Evolutionary conservation across 768 basidiomycete species (phyloP).

Genomic region (Termitomyces sp.): DNA sequence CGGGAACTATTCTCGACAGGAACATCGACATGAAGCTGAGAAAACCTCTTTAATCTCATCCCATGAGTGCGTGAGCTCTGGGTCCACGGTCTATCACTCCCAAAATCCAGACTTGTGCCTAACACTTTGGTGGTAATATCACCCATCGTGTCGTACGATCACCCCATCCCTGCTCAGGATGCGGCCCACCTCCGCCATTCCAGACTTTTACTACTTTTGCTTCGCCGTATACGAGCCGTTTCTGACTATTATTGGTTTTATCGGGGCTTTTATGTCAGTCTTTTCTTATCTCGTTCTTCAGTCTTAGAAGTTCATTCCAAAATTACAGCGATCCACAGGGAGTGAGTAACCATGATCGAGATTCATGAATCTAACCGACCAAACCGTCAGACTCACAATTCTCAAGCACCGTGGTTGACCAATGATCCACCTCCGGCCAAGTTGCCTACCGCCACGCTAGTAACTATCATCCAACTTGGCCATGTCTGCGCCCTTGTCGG

Average conservation of each 20-base stretch:
- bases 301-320: conserved; percentile 4
- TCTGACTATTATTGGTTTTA: conserved; percentile 58
- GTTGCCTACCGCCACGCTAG: conserved; percentile 59
- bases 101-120: background rate
- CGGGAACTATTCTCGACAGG: conserved; percentile 10
- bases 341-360: conserved; percentile 33
- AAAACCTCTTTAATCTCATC: conserved; percentile 14
- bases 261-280: conserved; percentile 55
- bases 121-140: conserved; percentile 8
- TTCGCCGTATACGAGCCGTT: conserved; percentile 76
- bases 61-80: conserved; percentile 11
- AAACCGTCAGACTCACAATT: conserved; percentile 56
- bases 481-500: conserved; percentile 77
- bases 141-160: conserved; percentile 2
- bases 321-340: conserved; percentile 53
- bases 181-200: conserved; percentile 58
- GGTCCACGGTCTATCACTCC: conserved; percentile 1
- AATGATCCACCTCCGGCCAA: conserved; percentile 40
- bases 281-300: background rate
- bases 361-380: background rate
- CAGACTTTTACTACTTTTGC: conserved; percentile 67
- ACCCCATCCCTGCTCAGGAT: conserved; percentile 20
- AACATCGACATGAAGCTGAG: conserved; percentile 15
- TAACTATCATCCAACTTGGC: conserved; percentile 72
- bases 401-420: conserved; percentile 71